Percentiles rank a stretch among this genome's conserved stretches.
These are phyloP conservation scores for Russula ochroleuca DNA, from an alignment of 768 basidiomycete species.

Conservation along the genomic window DNA sequence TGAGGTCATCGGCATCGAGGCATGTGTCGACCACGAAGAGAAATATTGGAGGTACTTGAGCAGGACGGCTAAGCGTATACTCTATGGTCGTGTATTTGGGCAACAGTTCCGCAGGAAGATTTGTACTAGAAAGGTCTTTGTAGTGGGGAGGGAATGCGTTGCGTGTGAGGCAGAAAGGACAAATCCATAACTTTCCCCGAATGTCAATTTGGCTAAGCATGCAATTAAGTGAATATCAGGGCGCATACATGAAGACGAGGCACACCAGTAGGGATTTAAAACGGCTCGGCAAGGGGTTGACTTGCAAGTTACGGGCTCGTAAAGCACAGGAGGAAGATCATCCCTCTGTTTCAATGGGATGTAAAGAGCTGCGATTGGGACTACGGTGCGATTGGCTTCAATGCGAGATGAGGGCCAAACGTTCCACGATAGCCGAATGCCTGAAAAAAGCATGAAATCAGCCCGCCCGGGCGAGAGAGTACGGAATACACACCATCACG, in stretches of 20 bases:
- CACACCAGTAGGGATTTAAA: slow-evolving; percentile 94
- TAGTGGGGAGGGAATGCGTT: slow-evolving; percentile 98
- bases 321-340: slow-evolving; percentile 92
- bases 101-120: slow-evolving; percentile 91
- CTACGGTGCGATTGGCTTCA: slow-evolving; percentile 95
- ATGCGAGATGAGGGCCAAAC: slow-evolving; percentile 98
- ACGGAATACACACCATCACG: slow-evolving; percentile 67
- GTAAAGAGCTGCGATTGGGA: slow-evolving; percentile 97
- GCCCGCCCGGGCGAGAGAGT: background rate
- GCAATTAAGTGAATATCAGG: slow-evolving; percentile 14
- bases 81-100: slow-evolving; percentile 99
- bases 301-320: slow-evolving; percentile 99
- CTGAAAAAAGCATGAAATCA: slow-evolving; percentile 38
- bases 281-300: slow-evolving; percentile 89
- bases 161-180: slow-evolving; percentile 94
- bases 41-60: slow-evolving; percentile 92
- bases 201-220: slow-evolving; percentile 89
- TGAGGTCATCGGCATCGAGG: slow-evolving; percentile 91
- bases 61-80: slow-evolving; percentile 92
- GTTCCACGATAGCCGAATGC: slow-evolving; percentile 96
- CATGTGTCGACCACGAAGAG: slow-evolving; percentile 97
- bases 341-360: slow-evolving; percentile 91
- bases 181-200: slow-evolving; percentile 98
- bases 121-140: slow-evolving; percentile 96
- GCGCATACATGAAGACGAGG: slow-evolving; percentile 21